Evolutionary conservation across 2,329 filamentous ascomycete genomes (phyloP).

Genomic region (Colletotrichum sublineola): DNA sequence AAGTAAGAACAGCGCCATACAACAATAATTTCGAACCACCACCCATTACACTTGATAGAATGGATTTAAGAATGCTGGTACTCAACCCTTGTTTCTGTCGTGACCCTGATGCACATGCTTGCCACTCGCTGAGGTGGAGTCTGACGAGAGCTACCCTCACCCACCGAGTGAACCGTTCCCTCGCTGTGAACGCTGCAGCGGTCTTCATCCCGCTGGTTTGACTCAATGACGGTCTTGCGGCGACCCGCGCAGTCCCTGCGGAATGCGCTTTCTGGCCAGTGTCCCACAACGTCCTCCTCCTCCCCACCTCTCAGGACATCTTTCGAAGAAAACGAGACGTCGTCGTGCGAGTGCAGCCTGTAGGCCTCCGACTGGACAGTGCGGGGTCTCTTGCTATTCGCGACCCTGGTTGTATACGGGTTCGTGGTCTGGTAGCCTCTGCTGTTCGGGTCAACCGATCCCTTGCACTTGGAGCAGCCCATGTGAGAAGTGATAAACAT

Average conservation of each 20-base stretch:
- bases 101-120: conserved; percentile 32
- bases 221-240: conserved; percentile 17
- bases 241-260: conserved; percentile 5
- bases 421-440: conserved; percentile 17
- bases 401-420: conserved; percentile 30
- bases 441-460: conserved; percentile 8
- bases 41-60: not conserved
- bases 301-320: conserved; percentile 4
- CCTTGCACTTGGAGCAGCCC: conserved; percentile 4
- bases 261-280: conserved; percentile 36
- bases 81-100: conserved; percentile 33
- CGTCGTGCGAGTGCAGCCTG: conserved; percentile 38
- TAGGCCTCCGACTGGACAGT: conserved; percentile 39
- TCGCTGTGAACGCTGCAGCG: not conserved
- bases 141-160: not conserved
- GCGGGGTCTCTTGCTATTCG: conserved; percentile 40
- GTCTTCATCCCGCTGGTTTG: not conserved
- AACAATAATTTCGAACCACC: too few species aligned
- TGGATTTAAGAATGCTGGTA: conserved; percentile 20
- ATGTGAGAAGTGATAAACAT: conserved; percentile 33
- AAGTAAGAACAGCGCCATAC: not conserved
- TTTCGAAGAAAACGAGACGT: conserved; percentile 19
- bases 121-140: not conserved
- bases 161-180: not conserved
- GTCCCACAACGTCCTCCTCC: conserved; percentile 27